Conservation (phyloP, 352 stramenopile genomes). For the Globisporangium irregulare region DNA sequence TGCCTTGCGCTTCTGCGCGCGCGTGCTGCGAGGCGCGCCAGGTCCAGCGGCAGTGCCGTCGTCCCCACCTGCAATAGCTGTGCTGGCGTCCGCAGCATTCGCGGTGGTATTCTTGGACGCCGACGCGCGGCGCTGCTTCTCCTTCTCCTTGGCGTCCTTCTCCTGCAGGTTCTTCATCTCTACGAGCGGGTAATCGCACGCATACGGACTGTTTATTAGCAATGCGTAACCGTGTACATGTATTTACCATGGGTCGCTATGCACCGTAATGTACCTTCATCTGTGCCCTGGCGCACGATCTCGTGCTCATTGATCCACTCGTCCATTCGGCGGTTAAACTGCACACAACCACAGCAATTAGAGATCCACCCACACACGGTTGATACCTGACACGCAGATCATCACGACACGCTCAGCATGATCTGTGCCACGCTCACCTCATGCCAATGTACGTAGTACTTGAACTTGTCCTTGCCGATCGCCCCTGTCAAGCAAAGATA, state of each 20-base stretch:
- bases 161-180: slow-evolving; percentile 70
- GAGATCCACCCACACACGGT: neutral
- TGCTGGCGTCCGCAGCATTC: slow-evolving; percentile 1
- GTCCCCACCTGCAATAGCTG: slow-evolving; percentile 19
- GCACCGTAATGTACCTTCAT: slow-evolving; percentile 31
- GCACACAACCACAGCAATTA: neutral
- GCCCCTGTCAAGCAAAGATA: slow-evolving; percentile 26
- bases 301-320: slow-evolving; percentile 86
- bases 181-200: slow-evolving; percentile 5
- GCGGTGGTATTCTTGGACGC: slow-evolving; percentile 24
- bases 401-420: neutral
- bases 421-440: slow-evolving; percentile 33
- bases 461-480: slow-evolving; percentile 62
- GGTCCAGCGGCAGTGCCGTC: neutral
- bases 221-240: neutral
- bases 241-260: neutral
- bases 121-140: slow-evolving; percentile 35
- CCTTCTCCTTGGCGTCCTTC: slow-evolving; percentile 74
- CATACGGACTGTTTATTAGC: neutral
- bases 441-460: slow-evolving; percentile 87
- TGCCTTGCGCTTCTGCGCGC: slow-evolving; percentile 74
- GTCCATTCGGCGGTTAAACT: slow-evolving; percentile 89
- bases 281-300: slow-evolving; percentile 67
- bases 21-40: slow-evolving; percentile 30
- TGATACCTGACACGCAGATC: neutral